Evolutionary conservation across 1,139 yeast species (phyloP), one percentile per base, ranked within the genome.

Genomic region (Debaryomyces coudertii): DNA sequence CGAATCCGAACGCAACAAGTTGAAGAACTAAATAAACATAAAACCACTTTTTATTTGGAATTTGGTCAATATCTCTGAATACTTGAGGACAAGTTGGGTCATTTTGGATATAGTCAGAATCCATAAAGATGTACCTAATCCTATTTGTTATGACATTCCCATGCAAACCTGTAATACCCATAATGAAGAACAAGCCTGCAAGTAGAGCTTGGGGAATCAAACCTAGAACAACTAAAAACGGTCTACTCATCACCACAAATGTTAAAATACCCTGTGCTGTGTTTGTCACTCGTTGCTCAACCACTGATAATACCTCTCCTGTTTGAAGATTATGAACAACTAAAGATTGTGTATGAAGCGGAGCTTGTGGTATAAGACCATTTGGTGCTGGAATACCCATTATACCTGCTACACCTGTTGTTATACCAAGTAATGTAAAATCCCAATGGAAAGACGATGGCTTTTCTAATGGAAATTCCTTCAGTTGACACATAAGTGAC

Each of bases 321-420:
- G 65, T 55, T 15, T 60, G 68, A 42, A 66, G 66, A 49, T 80
- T 80, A 51, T 76, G 78, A 3, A 89, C 84, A 36, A 90, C 81
- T 30, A 93, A 67, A 0, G 96, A 83, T 45, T 77, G 80, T 0
- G 98, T 90, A 58, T 93, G 99, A 36, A 93, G 65, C 0, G 98
- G 99, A 0, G 98, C 98, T 63, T 93, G 99, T 0, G 99, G 99
- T 36, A 93, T 92, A 31, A 93, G 71, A 0, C 99, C 99, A 65
- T 93, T 93, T 0, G 98, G 98, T 2, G 97, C 90, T 0, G 98
- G 99, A 1, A 93, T 76, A 0, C 99, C 99, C 9, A 93, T 60
- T 1, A 92, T 65, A 0, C 98, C 98, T 2, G 96, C 76, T 2
- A 92, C 62, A 0, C 96, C 95, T 0, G 98, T 93, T 4, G 93